Conservation (phyloP, 495 filamentous ascomycete species). For the Hyaloscypha hepaticicola region DNA sequence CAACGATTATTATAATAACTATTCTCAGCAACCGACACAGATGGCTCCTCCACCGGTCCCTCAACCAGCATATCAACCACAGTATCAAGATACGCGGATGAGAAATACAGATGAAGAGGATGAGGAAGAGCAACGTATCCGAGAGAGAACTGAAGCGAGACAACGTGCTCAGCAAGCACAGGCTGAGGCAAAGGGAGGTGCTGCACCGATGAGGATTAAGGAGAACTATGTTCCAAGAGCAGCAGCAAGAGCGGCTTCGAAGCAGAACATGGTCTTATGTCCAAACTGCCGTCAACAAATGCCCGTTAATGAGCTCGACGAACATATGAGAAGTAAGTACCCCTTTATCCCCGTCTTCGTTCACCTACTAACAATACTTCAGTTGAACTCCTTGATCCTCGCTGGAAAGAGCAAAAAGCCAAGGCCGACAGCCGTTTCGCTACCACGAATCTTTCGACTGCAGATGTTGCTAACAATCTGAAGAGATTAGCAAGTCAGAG, state of each 20-base stretch:
- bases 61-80: slow-evolving; percentile 26
- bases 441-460: slow-evolving; percentile 83
- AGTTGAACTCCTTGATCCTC: slow-evolving; percentile 90
- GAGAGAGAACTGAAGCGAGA: slow-evolving; percentile 66
- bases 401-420: slow-evolving; percentile 93
- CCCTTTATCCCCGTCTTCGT: background rate
- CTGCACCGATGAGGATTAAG: slow-evolving; percentile 87
- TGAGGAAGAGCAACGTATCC: slow-evolving; percentile 65
- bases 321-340: slow-evolving; percentile 82
- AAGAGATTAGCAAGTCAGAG: slow-evolving; percentile 95
- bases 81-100: slow-evolving; percentile 33
- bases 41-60: slow-evolving; percentile 33
- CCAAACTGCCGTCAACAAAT: slow-evolving; percentile 93
- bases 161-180: slow-evolving; percentile 75
- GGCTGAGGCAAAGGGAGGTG: slow-evolving; percentile 65
- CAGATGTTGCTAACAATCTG: slow-evolving; percentile 88
- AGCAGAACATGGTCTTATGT: slow-evolving; percentile 69
- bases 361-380: slow-evolving; percentile 11
- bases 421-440: slow-evolving; percentile 81
- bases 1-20: slow-evolving; percentile 57
- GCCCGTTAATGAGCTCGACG: slow-evolving; percentile 79
- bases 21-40: slow-evolving; percentile 44
- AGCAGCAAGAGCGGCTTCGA: slow-evolving; percentile 63
- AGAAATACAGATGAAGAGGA: slow-evolving; percentile 50
- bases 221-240: slow-evolving; percentile 89